A percentile compares a stretch with the other conserved stretches of the same genome.
Conservation (phyloP, 2,329 filamentous ascomycete genomes). For the Colletotrichum paranaense region DNA sequence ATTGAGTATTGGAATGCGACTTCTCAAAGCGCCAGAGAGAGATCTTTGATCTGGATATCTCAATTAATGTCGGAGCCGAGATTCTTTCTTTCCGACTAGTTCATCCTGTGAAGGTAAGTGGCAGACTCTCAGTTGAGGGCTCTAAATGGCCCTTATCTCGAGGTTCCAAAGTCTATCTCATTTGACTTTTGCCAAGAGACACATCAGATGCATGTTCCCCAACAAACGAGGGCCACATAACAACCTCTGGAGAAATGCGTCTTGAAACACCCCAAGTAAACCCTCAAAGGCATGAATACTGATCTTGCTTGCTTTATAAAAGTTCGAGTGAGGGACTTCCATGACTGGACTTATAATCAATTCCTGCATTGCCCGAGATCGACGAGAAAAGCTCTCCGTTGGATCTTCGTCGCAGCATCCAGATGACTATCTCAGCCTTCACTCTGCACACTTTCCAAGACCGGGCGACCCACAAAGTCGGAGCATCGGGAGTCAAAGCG, state of each 20-base stretch:
- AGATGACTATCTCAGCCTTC: not conserved
- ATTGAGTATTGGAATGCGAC: not conserved
- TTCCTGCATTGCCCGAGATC: not conserved
- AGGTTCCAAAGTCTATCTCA: not conserved
- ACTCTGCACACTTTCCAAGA: too few species aligned
- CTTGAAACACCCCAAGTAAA: slow-evolving; percentile 6
- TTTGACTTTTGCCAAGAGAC: not conserved
- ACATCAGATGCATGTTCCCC: not conserved
- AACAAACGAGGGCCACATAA: not conserved
- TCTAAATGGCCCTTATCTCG: not conserved
- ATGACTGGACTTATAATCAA: not conserved
- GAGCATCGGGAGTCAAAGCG: not conserved
- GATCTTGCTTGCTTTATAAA: not conserved
- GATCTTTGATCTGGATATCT: not conserved
- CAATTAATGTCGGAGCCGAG: not conserved
- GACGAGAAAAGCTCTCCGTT: not conserved
- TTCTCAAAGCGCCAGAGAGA: not conserved
- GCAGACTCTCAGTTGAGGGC: not conserved
- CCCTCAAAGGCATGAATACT: slow-evolving; percentile 5
- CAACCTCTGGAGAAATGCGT: not conserved
- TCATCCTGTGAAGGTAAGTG: not conserved
- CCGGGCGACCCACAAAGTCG: not conserved
- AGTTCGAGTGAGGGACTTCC: not conserved
- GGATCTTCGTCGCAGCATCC: not conserved
- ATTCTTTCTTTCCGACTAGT: not conserved